Evolutionary conservation across 495 filamentous ascomycete genomes (phyloP), one percentile per base, ranked within the genome.

Genomic region (Penicillium steckii): DNA sequence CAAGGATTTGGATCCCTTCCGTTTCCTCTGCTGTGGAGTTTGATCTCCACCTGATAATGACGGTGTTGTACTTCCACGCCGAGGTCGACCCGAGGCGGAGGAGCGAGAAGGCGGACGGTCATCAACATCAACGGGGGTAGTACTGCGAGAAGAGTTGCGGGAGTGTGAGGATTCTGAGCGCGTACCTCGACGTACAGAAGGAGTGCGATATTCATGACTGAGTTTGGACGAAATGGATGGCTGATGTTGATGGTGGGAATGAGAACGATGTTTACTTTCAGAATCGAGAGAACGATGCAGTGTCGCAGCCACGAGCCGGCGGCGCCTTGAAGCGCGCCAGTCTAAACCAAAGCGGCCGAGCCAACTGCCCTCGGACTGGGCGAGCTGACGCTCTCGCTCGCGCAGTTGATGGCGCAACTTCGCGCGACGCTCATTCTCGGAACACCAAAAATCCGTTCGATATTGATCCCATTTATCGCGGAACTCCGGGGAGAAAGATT

Each of bases 401-500:
- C 80, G 79, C 19, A 94, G 64, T 60, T 86, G 85, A 42, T 81
- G 73, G 37, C 90, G 80, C 30, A 96, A 72, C 41, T 87, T 66
- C 4, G 84, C 80, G 12, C 94, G 88, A 3, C 90, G 82, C 70
- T 94, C 91, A 60, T 98, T 98, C 69, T 98, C 95, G 53, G 84
- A 85, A 57, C 96, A 94, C 94, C 94, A 98, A 64, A 95, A 98
- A 52, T 96, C 91, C 23, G 85, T 81, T 27, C 95, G 80, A 68
- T 93, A 98, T 3, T 91, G 68, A 60, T 98, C 94, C 94, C 94
- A 98, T 53, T 95, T 95, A 62, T 96, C 90, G n/a, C 94, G 83
- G 64, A 98, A 97, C 46, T 88, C 88, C 0, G 95, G 86, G 9
- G 90, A 92, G 57, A 98, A 98, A 0, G 91, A 89, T 68, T 98